Base-by-base conservation (phyloP, 139 green algal genomes). In the Chlamydomonas sp. region DNA sequence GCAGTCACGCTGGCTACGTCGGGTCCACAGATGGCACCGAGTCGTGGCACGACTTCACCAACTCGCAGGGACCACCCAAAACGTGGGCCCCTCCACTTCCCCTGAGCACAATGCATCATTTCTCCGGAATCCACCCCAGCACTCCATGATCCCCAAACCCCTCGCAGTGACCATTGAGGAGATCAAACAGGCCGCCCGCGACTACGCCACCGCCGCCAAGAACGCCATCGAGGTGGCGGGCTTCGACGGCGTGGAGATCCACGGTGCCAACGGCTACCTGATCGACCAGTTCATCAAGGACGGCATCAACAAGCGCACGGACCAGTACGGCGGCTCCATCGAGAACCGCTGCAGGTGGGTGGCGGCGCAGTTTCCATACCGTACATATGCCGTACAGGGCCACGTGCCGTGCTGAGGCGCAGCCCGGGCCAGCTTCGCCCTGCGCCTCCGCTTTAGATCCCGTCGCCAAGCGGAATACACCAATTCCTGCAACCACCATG, bases 201-300 rank as follows among this genome's bases (percentile, higher is more conserved):
- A 75, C 5, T 96, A 92, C 77, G 74, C 73, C 12, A 1, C 64
- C 8, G 94, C 88, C 1, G 94, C 95, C 1, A 77, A 76, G 31
- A 95, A 93, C 79, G 92, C 94, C 1, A 78, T 96, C 4, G 92
- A 92, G 3, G 93, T 79, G 79, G 84, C 83, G 20, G 95, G 95
- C 60, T 97, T 97, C 89, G 91, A 97, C 80, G 94, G 94, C 9
- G 93, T 97, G 74, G 94, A 96, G 91, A 90, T 98, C 61, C 96
- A 98, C 72, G 90, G 85, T 57, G 96, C 95, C 59, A 97, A 97
- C 83, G 95, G 94, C 62, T 97, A 97, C 84, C 86, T 96, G 10
- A 92, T 97, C 18, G 93, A 96, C 74, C 90, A 94, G 85, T 97
- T 98, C 87, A 89, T 95, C 60, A 93, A 93, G 81, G 79, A 91